Evolutionary conservation across 2,329 filamentous ascomycete genomes (phyloP), one percentile per base, ranked within the genome.

Genomic region (Penicillium polonicum): DNA sequence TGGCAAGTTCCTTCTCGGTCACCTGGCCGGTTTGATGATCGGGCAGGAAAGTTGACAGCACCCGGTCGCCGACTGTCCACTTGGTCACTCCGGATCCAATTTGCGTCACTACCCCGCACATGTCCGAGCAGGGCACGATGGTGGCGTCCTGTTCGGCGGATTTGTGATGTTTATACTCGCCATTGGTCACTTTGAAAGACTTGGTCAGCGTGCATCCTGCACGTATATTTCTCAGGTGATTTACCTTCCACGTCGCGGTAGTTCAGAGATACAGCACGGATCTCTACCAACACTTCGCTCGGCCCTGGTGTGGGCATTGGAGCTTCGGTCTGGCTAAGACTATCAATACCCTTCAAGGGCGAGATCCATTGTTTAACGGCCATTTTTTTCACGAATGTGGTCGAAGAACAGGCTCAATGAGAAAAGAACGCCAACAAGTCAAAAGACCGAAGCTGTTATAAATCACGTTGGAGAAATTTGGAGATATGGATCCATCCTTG

Each of bases 111-210:
- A 79, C 79, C 44, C 88, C 88, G 73, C 86, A 88, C 80, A 88
- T 88, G 72, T 91, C 88, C 23, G 86, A 88, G 72, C 85, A 87
- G 1, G 87, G 86, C 1, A 90, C 84, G 13, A 89, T 65, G 55
- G 78, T 58, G 52, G 71, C 52, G 48, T 66, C 60, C 58, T 75
- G 67, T 38, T 70, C 73, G 45, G 85, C 74, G 4, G 80, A 79
- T 64, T 82, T 80, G 75, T 89, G 85, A 72, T 90, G 86, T 68
- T 79, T 85, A 76, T 89, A 90, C 13, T 84, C 77, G 31, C 88
- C 88, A 76, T 82, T 86, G 67, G 79, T 79, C 21, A 90, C 87
- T 87, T 58, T 27, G n/a, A 38, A 5, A 19, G 2, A 5, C 5
- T 29, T 6, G 3, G 19, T 60, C 31, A 58, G 48, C 12, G 33